These are phyloP conservation scores for Climacium dendroides DNA, from an alignment of 225 moss, liverwort and hornwort genomes.

Conservation along the genomic window DNA sequence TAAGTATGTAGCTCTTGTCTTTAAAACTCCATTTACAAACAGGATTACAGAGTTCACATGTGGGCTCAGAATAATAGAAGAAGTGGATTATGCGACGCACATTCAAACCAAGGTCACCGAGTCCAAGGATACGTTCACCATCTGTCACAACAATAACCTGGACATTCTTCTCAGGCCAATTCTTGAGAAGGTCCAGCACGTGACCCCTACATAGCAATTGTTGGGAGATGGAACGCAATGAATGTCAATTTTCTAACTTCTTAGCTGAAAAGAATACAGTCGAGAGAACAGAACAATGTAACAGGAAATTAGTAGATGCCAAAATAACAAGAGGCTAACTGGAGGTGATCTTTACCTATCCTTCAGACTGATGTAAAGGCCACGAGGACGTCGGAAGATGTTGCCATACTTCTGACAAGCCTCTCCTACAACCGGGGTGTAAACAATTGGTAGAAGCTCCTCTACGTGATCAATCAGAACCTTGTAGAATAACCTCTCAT, in stretches of 20 bases:
- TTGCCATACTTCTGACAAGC: conserved; percentile 93
- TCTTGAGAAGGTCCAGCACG: conserved; percentile 51
- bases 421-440: conserved; percentile 93
- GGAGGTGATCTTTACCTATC: conserved; percentile 41
- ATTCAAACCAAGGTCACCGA: conserved; percentile 77
- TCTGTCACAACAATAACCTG: conserved; percentile 90
- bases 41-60: not conserved
- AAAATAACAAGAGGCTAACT: not conserved
- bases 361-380: conserved; percentile 74
- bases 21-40: not conserved
- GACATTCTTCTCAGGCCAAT: conserved; percentile 69
- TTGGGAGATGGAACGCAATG: not conserved
- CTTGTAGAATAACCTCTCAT: conserved; percentile 81
- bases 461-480: conserved; percentile 78
- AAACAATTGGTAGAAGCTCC: conserved; percentile 80
- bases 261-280: not conserved
- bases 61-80: not conserved
- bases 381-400: conserved; percentile 73
- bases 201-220: conserved; percentile 44
- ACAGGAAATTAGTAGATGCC: not conserved
- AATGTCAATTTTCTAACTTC: not conserved
- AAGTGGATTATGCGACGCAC: conserved; percentile 4
- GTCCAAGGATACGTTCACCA: conserved; percentile 90
- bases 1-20: not conserved
- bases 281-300: not conserved